Percentiles rank a stretch among this genome's conserved stretches.
Conservation (phyloP, 768 basidiomycete genomes). For the Mycena vulgaris region DNA sequence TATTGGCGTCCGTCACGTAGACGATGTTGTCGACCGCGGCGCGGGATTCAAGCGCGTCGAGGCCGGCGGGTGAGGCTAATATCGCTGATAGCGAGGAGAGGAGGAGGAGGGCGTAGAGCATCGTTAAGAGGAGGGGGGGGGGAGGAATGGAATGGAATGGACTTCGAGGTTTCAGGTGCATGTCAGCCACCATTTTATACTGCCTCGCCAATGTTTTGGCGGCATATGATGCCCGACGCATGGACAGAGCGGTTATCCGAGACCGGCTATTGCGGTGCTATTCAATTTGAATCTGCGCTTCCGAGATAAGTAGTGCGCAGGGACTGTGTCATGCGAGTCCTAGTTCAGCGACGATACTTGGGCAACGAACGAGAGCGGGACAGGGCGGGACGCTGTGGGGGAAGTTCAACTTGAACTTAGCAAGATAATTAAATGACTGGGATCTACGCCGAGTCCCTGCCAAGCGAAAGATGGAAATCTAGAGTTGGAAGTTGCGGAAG, state of each 20-base stretch:
- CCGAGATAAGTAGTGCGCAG: too few relatives aligned
- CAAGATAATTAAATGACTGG: too few relatives aligned
- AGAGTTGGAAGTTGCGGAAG: too few relatives aligned
- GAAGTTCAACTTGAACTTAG: too few relatives aligned
- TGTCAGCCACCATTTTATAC: background rate
- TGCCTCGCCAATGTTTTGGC: background rate
- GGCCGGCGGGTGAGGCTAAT: slow-evolving; percentile 25
- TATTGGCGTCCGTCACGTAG: slow-evolving; percentile 58
- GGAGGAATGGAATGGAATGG: background rate
- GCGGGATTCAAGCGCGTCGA: slow-evolving; percentile 3
- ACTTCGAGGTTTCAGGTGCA: background rate
- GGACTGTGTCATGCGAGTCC: too few relatives aligned
- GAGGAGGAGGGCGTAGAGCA: slow-evolving; percentile 22
- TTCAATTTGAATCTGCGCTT: too few relatives aligned
- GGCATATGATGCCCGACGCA: background rate
- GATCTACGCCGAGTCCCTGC: too few relatives aligned
- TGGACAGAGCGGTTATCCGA: background rate
- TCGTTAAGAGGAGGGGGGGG: background rate
- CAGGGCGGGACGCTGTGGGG: too few relatives aligned
- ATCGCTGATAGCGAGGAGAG: slow-evolving; percentile 2
- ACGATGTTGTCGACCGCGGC: slow-evolving; percentile 65
- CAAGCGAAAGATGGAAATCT: too few relatives aligned
- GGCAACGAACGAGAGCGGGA: too few relatives aligned
- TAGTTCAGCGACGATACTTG: too few relatives aligned
- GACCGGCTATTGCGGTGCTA: slow-evolving; percentile 11